Evolutionary conservation across 106 monocot species (phyloP).

Genomic region (Acorus calamus): DNA sequence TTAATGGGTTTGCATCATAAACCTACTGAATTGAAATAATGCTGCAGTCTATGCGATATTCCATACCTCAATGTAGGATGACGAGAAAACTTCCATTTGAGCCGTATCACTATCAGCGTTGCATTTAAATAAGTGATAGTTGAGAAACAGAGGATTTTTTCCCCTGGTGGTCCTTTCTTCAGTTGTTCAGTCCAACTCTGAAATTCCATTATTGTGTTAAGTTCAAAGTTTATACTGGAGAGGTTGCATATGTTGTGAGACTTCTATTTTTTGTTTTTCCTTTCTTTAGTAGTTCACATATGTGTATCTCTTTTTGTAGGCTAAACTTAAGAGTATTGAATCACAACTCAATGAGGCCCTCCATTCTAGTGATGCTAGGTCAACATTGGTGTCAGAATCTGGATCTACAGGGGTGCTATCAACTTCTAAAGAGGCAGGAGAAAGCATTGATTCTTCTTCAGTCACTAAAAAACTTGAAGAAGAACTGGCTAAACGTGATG

Average conservation of each 20-base stretch:
- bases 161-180: no score
- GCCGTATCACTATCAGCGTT: no score
- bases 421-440: constrained; percentile 29
- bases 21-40: no score
- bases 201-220: background rate
- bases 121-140: no score
- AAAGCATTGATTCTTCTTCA: constrained; percentile 46
- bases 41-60: no score
- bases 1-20: no score
- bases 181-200: no score
- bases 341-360: constrained; percentile 54
- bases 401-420: constrained; percentile 44
- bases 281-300: background rate
- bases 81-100: no score
- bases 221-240: background rate
- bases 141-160: no score
- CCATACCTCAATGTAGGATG: no score
- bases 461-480: constrained; percentile 89
- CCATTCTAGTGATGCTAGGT: constrained; percentile 43
- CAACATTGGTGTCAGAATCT: constrained; percentile 45
- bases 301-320: constrained; percentile 22
- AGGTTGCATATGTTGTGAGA: background rate
- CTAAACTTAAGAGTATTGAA: constrained; percentile 61
- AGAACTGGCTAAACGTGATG: constrained; percentile 84
- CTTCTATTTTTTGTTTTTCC: background rate